Percentiles rank a stretch among this genome's conserved stretches.
Evolutionary conservation across 164 flowering plant genomes (phyloP).

Genomic region (Magnolia kwangsiensis): DNA sequence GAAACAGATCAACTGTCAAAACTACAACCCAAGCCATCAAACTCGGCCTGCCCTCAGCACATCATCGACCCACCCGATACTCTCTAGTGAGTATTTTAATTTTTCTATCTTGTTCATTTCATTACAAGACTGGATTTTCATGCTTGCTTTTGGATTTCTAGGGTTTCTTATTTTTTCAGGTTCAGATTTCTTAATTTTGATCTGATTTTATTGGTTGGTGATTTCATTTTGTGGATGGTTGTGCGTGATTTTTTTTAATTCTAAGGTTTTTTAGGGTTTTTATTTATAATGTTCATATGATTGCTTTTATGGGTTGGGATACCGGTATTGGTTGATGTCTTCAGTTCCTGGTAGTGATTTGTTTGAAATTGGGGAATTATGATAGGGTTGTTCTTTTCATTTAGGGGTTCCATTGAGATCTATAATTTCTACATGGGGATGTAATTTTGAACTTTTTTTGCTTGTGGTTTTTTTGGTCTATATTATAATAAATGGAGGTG

Average conservation of each 20-base stretch:
- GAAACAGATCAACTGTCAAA: too few relatives aligned
- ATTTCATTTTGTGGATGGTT: neutral
- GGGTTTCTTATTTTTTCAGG: neutral
- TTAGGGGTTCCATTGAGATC: too few relatives aligned
- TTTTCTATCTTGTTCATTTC: neutral
- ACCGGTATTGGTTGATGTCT: neutral
- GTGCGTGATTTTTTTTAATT: neutral
- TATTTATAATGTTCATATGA: neutral
- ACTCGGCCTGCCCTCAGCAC: too few relatives aligned
- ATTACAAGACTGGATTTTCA: neutral
- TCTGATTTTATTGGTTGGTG: neutral
- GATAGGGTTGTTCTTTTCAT: neutral
- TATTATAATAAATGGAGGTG: too few relatives aligned
- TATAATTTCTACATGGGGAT: too few relatives aligned
- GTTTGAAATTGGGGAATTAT: neutral
- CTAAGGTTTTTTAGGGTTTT: neutral
- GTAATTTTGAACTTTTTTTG: too few relatives aligned
- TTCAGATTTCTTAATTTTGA: neutral
- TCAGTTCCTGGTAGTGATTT: neutral
- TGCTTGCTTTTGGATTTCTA: neutral
- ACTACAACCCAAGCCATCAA: too few relatives aligned
- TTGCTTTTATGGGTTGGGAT: neutral
- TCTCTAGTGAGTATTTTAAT: constrained; percentile 39
- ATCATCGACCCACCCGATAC: constrained; percentile 79
- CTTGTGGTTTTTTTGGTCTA: too few relatives aligned